Base-by-base conservation (phyloP, 2,329 filamentous ascomycete genomes). In the Ophiocordyceps camponoti-floridani region DNA sequence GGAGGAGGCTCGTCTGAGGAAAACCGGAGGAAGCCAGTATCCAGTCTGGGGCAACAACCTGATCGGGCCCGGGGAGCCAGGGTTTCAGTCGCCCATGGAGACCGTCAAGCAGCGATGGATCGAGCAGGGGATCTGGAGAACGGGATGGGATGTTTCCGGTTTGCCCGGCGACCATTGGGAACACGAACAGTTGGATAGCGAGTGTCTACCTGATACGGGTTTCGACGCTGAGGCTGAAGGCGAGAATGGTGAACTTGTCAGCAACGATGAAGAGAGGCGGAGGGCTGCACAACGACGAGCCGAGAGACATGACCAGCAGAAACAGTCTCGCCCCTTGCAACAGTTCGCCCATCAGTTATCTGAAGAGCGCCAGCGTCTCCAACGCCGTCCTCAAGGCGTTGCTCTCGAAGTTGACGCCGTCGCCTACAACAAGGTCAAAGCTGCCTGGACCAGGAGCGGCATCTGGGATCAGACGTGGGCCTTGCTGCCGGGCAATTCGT, bases 291-390 rank as follows among this genome's bases (percentile, higher is more conserved):
- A 44, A 27, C 14, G 31, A 12, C 42, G 12, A 4, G 18, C 9
- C 4, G 31, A 5, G 6, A 31, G 31, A 16, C 3, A 38, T 4
- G 41, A 31, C 30, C 28, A 47, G 16, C 43, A 41, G n/a, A 47
- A 50, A 16, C 45, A 44, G 14, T 52, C 49, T 18, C 49, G 51
- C 7, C 51, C 49, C 14, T 47, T 43, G 27, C 35, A 31, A 11
- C 48, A 52, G 33, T 52, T 52, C 35, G 8, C 46, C 23, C 46
- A 47, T 42, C 49, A 52, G 41, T 35, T 50, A 9, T 41, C 37
- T 37, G 43, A 42, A 16, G 48, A 50, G 42, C 44, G 47, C 41
- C 43, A 48, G 11, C 47, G 48, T 42, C 26, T 52, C 23, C 35
- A 45, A 40, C 45, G 0, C 27, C 13, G 0, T 26, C 1, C 16